A percentile compares a stretch with the other conserved stretches of the same genome.
phyloP scores from a whole-genome alignment of 2,329 filamentous ascomycete species.

The Ascosphaera apis region DNA sequence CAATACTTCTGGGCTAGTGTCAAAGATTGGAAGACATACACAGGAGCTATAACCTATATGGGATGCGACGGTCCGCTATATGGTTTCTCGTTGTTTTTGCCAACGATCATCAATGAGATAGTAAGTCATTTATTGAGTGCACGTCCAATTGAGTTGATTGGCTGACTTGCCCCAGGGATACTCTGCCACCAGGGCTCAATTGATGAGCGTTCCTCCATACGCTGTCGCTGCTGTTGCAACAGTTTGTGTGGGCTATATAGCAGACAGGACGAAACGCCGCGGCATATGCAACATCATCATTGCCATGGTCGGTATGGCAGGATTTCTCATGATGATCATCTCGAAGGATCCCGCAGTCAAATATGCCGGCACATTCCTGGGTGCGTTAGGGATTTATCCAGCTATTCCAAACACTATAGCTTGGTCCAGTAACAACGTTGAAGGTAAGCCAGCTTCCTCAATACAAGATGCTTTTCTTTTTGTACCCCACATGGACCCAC shows the following conservation, averaged over 20 bases:
- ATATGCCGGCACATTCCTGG: constrained; percentile 68
- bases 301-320: constrained; percentile 46
- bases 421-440: constrained; percentile 72
- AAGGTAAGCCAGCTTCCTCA: constrained; percentile 20
- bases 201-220: constrained; percentile 56
- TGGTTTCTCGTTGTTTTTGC: constrained; percentile 55
- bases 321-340: constrained; percentile 57
- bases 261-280: constrained; percentile 49
- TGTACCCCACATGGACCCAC: background rate
- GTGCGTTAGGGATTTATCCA: constrained; percentile 71
- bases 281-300: constrained; percentile 60
- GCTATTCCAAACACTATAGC: constrained; percentile 69
- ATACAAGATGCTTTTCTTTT: too few relatives aligned
- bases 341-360: constrained; percentile 41
- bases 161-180: constrained; percentile 20
- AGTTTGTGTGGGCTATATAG: constrained; percentile 45
- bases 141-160: too few relatives aligned
- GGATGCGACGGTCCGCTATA: constrained; percentile 46
- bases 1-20: constrained; percentile 48
- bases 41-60: constrained; percentile 56
- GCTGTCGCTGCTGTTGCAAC: constrained; percentile 47
- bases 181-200: constrained; percentile 38
- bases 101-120: constrained; percentile 44
- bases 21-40: constrained; percentile 68
- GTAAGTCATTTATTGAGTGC: constrained; percentile 1